A percentile compares a stretch with the other conserved stretches of the same genome.
phyloP scores from a whole-genome alignment of 805 yeast species.

The Ogataea paraovalis region DNA sequence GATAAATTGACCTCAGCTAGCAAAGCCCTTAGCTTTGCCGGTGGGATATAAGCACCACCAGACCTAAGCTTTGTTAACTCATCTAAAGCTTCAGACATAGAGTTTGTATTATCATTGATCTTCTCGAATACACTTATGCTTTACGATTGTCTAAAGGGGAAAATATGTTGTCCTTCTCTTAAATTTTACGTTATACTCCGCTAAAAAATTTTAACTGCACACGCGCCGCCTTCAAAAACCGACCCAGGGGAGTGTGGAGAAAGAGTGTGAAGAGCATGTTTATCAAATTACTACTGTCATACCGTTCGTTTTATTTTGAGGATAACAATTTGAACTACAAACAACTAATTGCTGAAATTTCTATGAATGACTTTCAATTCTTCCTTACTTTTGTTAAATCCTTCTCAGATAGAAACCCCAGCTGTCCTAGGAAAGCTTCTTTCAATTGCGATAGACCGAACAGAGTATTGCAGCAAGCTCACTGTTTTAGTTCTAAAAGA shows the following conservation, averaged over 20 bases:
- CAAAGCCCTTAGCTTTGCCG: conserved; percentile 45
- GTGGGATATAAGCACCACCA: conserved; percentile 52
- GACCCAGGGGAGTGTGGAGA: too few relatives aligned
- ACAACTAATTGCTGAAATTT: not conserved
- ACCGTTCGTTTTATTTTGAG: too few relatives aligned
- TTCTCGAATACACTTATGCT: not conserved
- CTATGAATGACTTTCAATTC: not conserved
- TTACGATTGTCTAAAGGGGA: too few relatives aligned
- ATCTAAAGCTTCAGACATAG: conserved; percentile 28
- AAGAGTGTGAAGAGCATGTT: too few relatives aligned
- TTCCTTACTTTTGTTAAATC: not conserved
- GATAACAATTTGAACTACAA: too few relatives aligned
- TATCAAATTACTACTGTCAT: too few relatives aligned
- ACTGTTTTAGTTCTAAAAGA: conserved; percentile 15
- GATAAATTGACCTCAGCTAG: conserved; percentile 24
- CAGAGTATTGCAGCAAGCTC: not conserved
- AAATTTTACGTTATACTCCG: too few relatives aligned
- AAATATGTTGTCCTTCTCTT: too few relatives aligned
- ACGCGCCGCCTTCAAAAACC: too few relatives aligned
- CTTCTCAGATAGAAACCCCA: not conserved
- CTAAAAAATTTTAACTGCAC: too few relatives aligned
- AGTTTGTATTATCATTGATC: not conserved
- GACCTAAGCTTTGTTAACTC: conserved; percentile 36
- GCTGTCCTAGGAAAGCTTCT: conserved; percentile 3
- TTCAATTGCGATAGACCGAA: not conserved